phyloP scores from a whole-genome alignment of 2,329 filamentous ascomycete species.

The Fusarium sp. region DNA sequence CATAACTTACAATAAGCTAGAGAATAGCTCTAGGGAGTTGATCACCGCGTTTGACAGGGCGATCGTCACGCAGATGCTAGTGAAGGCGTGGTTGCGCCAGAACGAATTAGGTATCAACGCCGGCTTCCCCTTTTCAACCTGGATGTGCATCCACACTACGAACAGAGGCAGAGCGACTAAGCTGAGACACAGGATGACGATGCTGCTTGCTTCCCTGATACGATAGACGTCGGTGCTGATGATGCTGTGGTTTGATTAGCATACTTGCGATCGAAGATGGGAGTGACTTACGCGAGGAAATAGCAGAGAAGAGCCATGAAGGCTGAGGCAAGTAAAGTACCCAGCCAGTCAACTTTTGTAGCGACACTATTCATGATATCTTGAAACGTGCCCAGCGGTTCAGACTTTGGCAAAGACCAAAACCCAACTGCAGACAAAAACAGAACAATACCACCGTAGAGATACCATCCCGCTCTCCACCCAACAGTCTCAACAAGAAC shows the following conservation, averaged over 20 bases:
- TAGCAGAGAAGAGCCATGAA: constrained; percentile 63
- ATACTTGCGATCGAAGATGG: not conserved
- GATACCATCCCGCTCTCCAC: constrained; percentile 61
- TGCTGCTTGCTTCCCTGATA: constrained; percentile 57
- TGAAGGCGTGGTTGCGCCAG: constrained; percentile 68
- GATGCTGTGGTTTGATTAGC: constrained; percentile 35
- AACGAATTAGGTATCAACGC: constrained; percentile 71
- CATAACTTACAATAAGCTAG: constrained; percentile 59
- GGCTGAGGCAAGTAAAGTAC: constrained; percentile 58
- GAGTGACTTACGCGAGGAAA: constrained; percentile 60
- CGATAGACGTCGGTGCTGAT: constrained; percentile 54
- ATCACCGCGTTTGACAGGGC: constrained; percentile 58
- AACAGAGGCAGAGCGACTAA: constrained; percentile 60
- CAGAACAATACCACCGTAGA: constrained; percentile 52
- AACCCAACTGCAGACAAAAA: constrained; percentile 51
- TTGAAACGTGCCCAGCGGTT: constrained; percentile 39
- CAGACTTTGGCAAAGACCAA: constrained; percentile 50
- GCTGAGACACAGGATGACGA: constrained; percentile 59
- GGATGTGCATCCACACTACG: constrained; percentile 63
- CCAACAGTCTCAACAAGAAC: constrained; percentile 59
- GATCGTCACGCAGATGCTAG: constrained; percentile 63
- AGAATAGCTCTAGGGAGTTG: constrained; percentile 60
- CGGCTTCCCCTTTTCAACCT: constrained; percentile 57
- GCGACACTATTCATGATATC: constrained; percentile 38
- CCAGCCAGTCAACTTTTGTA: constrained; percentile 65